Evolutionary conservation across 1,284 basidiomycete genomes (phyloP).

Genomic region (Cystobasidium sp.): DNA sequence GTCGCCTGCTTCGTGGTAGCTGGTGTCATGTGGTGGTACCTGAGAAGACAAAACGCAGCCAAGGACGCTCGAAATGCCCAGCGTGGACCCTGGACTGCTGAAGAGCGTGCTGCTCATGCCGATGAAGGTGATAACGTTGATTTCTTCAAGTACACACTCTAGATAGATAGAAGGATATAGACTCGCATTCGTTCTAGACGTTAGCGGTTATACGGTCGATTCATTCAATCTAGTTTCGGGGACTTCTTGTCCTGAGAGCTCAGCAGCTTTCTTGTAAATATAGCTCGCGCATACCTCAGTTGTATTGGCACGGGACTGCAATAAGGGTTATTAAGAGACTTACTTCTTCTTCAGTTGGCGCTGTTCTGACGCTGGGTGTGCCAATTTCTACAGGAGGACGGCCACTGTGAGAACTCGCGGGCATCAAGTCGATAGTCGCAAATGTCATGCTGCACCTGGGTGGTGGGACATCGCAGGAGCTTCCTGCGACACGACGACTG

Average conservation of each 20-base stretch:
- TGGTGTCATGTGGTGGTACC: conserved; percentile 27
- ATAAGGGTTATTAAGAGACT: too few species aligned
- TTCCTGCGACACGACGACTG: too few species aligned
- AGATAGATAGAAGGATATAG: neutral
- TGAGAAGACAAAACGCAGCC: conserved; percentile 22
- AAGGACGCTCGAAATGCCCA: conserved; percentile 41
- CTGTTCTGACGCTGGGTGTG: too few species aligned
- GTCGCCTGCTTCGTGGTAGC: conserved; percentile 24
- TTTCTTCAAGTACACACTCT: conserved; percentile 41
- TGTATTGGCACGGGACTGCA: too few species aligned
- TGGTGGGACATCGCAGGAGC: too few species aligned
- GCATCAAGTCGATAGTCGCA: too few species aligned
- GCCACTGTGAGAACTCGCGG: too few species aligned
- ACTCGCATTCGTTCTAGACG: conserved; percentile 51
- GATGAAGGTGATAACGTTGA: conserved; percentile 32
- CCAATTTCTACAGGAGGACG: too few species aligned
- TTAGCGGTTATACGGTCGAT: conserved; percentile 67
- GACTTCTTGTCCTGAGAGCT: conserved; percentile 45
- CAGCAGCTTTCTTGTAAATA: too few species aligned
- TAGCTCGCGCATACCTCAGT: too few species aligned
- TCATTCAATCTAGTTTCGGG: conserved; percentile 74
- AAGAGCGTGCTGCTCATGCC: conserved; percentile 4
- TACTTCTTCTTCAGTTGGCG: too few species aligned
- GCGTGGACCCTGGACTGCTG: conserved; percentile 31
- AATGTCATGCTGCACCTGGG: too few species aligned